phyloP scores from a whole-genome alignment of 108 stramenopile genomes.

The Aurantiochytrium sp. region DNA sequence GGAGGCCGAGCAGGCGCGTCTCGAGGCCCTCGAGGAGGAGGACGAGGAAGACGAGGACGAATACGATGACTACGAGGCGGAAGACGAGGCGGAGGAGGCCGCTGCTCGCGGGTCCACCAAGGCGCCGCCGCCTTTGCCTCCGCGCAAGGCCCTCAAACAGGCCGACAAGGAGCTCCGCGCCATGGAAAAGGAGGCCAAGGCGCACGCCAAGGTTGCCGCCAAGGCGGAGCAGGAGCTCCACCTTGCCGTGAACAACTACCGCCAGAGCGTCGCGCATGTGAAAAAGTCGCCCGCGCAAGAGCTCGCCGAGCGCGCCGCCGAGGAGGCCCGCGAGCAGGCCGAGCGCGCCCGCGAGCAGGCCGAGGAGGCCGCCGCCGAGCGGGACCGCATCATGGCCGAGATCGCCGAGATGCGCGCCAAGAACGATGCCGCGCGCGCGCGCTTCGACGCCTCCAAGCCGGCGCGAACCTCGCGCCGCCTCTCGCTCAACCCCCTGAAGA shows the following conservation, averaged over 20 bases:
- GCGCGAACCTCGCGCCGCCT: neutral
- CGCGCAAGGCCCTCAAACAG: neutral
- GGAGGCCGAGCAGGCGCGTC: neutral
- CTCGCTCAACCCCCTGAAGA: neutral
- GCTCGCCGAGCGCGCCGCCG: neutral
- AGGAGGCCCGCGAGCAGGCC: neutral
- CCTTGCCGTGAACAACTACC: neutral
- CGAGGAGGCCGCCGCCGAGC: neutral
- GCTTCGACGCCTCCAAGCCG: neutral
- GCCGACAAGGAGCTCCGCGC: neutral
- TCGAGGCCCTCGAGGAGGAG: neutral
- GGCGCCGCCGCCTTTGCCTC: neutral
- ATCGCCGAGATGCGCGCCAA: neutral
- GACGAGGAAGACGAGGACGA: neutral
- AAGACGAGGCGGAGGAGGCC: neutral
- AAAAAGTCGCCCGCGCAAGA: neutral
- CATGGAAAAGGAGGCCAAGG: neutral
- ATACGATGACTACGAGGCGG: neutral
- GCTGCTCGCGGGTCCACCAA: neutral
- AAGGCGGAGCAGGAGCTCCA: neutral
- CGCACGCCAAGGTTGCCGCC: neutral
- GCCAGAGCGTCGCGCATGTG: neutral
- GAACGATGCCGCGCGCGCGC: neutral
- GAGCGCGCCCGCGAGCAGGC: neutral
- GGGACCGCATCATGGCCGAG: slow-evolving; percentile 3